Conservation (phyloP, 805 yeast species). For the Saccharomycopsis javanensis region DNA sequence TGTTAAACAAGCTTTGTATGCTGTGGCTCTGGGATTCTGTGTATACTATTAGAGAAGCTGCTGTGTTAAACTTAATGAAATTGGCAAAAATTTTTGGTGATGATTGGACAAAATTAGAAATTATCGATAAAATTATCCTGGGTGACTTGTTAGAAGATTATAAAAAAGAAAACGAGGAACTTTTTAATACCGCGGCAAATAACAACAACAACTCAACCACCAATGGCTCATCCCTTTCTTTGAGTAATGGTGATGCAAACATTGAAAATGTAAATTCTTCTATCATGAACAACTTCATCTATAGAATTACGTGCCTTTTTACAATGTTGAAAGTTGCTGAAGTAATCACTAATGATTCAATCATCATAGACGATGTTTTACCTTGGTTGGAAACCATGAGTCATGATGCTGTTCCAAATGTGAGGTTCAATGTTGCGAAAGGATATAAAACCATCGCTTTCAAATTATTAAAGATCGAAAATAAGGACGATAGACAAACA, state of each 20-base stretch:
- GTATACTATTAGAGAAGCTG: slow-evolving; percentile 93
- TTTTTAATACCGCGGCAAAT: slow-evolving; percentile 26
- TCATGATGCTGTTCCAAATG: slow-evolving; percentile 84
- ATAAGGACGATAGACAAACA: background rate
- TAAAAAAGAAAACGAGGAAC: slow-evolving; percentile 19
- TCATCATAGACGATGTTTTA: slow-evolving; percentile 54
- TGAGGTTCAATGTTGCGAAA: slow-evolving; percentile 90
- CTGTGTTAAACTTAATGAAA: slow-evolving; percentile 71
- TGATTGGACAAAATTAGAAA: slow-evolving; percentile 83
- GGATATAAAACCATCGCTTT: slow-evolving; percentile 53
- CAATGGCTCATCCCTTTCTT: background rate
- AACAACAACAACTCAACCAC: slow-evolving; percentile 22
- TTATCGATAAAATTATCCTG: slow-evolving; percentile 63
- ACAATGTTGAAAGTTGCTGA: slow-evolving; percentile 78
- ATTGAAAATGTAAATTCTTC: slow-evolving; percentile 18
- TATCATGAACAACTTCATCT: slow-evolving; percentile 56
- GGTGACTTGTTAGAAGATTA: slow-evolving; percentile 30
- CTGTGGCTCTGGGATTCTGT: slow-evolving; percentile 99
- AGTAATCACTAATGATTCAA: slow-evolving; percentile 46
- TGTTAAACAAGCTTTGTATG: slow-evolving; percentile 80
- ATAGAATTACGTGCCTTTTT: slow-evolving; percentile 83
- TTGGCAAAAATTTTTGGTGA: slow-evolving; percentile 84
- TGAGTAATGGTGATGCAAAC: slow-evolving; percentile 21
- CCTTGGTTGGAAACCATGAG: slow-evolving; percentile 71
- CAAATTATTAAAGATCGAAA: slow-evolving; percentile 25